Evolutionary conservation across 1,284 basidiomycete genomes (phyloP).

Genomic region (Sporisorium graminicola): DNA sequence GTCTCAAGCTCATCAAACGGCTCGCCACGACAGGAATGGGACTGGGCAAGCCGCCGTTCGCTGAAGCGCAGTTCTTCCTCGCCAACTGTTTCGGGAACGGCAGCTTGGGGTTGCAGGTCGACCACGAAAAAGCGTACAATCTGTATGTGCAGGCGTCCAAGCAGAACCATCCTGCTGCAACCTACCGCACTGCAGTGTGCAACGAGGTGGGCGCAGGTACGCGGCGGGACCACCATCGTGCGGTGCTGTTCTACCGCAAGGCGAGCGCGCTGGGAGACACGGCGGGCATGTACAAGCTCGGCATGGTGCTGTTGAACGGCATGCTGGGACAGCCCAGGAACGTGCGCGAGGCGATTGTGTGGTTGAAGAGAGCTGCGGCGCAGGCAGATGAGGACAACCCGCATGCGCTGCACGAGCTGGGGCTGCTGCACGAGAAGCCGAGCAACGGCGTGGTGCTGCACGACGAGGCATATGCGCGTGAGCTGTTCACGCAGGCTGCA

Average conservation of each 20-base stretch:
- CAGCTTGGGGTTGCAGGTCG: conserved; percentile 90
- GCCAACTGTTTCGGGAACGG: conserved; percentile 98
- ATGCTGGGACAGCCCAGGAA: conserved; percentile 86
- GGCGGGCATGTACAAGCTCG: conserved; percentile 98
- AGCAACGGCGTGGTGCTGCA: conserved; percentile 71
- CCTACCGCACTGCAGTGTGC: conserved; percentile 97
- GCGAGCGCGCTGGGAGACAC: conserved; percentile 95
- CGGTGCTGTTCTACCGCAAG: conserved; percentile 95
- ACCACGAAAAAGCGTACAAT: conserved; percentile 97
- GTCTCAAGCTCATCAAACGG: conserved; percentile 90
- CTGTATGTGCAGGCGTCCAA: conserved; percentile 98
- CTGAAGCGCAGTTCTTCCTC: conserved; percentile 99
- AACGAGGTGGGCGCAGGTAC: conserved; percentile 99
- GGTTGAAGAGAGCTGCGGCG: conserved; percentile 93
- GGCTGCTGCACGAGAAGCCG: conserved; percentile 81
- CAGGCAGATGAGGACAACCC: conserved; percentile 99
- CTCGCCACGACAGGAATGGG: conserved; percentile 83
- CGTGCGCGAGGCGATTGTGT: conserved; percentile 89
- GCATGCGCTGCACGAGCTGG: conserved; percentile 97
- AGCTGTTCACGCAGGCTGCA: conserved; percentile 89
- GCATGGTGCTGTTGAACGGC: conserved; percentile 92
- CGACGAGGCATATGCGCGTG: conserved; percentile 84
- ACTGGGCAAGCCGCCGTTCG: conserved; percentile 76
- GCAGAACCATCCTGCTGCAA: conserved; percentile 94
- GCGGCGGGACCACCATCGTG: conserved; percentile 84